Conservation (phyloP, 805 yeast species). For the Blastobotrys robertii region DNA sequence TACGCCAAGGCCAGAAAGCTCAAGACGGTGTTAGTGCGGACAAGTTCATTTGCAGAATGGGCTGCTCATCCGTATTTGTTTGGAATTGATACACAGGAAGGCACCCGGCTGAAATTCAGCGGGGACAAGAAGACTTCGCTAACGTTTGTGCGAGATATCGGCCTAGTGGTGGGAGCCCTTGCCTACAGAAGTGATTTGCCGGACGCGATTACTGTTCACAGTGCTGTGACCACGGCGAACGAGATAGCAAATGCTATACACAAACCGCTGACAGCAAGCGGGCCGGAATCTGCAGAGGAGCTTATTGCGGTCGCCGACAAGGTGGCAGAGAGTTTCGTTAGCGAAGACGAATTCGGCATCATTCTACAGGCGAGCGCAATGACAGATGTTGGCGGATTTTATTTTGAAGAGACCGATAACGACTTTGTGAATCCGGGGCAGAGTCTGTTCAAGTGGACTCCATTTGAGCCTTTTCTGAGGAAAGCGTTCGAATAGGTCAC, state of each 20-base stretch:
- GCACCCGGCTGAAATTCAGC: conserved; percentile 6
- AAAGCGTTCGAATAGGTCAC: no score
- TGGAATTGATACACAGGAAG: conserved; percentile 1
- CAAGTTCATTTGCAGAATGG: conserved; percentile 16
- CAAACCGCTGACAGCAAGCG: conserved; percentile 10
- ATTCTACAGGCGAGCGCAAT: not conserved
- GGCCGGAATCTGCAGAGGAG: conserved; percentile 8
- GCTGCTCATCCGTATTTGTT: conserved; percentile 2
- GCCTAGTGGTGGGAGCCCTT: conserved; percentile 18
- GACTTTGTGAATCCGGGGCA: conserved; percentile 21
- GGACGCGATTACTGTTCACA: conserved; percentile 13
- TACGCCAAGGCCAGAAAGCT: conserved; percentile 17
- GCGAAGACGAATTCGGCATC: no score
- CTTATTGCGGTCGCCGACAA: conserved; percentile 3
- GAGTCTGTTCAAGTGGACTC: no score
- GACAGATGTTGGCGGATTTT: not conserved
- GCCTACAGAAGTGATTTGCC: conserved; percentile 18
- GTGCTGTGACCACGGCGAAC: conserved; percentile 11
- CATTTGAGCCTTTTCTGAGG: no score
- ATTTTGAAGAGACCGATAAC: conserved; percentile 8
- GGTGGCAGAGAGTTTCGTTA: no score
- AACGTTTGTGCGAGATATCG: conserved; percentile 20
- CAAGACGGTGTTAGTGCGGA: conserved; percentile 17
- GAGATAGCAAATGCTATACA: conserved; percentile 14
- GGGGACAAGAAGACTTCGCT: conserved; percentile 9